phyloP scores from a whole-genome alignment of 1,284 basidiomycete genomes.

The Phellinidium pouzarii region DNA sequence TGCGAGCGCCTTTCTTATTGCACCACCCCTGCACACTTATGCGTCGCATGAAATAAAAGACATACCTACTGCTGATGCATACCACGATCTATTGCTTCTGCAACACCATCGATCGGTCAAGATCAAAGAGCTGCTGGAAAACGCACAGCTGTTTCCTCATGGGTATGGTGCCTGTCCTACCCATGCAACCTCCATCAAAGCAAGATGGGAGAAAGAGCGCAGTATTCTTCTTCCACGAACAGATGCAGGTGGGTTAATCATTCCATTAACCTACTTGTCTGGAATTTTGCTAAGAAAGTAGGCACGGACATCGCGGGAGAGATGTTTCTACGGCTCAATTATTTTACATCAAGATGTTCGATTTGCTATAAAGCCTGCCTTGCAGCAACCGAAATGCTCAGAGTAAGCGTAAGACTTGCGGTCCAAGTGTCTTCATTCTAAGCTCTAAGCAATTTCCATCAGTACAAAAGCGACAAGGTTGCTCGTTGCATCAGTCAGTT shows the following conservation, averaged over 20 bases:
- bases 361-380: constrained; percentile 48
- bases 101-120: constrained; percentile 47
- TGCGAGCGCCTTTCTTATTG: constrained; percentile 48
- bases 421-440: background rate
- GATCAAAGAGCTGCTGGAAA: constrained; percentile 41
- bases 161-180: constrained; percentile 52
- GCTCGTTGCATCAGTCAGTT: constrained; percentile 32
- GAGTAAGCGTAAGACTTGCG: constrained; percentile 32
- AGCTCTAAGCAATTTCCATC: background rate
- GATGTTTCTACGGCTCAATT: constrained; percentile 39
- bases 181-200: constrained; percentile 38
- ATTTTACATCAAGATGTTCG: constrained; percentile 36
- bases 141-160: constrained; percentile 60
- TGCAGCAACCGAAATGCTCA: constrained; percentile 60
- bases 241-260: constrained; percentile 40
- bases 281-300: constrained; percentile 22
- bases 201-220: constrained; percentile 44
- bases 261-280: background rate
- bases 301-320: constrained; percentile 57
- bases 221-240: constrained; percentile 34
- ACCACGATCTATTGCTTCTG: constrained; percentile 51
- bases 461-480: constrained; percentile 57
- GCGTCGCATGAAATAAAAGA: constrained; percentile 40
- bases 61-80: constrained; percentile 49
- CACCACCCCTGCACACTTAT: constrained; percentile 47